phyloP scores from a whole-genome alignment of 306 rosid species.

The Gynostemma pentaphyllum region DNA sequence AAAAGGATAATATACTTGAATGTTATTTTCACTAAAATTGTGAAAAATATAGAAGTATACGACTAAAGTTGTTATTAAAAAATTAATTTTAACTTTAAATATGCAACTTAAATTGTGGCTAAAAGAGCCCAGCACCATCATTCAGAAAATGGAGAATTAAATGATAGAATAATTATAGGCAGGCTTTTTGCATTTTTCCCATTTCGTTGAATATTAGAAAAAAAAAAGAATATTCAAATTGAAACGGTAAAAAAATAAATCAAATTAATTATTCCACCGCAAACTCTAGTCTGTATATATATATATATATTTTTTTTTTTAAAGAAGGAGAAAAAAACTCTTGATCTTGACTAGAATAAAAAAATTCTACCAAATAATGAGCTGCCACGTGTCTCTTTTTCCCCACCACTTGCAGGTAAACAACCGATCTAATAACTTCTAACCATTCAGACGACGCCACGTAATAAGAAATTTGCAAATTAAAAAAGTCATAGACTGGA shows the following conservation, averaged over 20 bases:
- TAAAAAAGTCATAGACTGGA: background rate
- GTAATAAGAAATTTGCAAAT: background rate
- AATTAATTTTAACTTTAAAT: too few relatives aligned
- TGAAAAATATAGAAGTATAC: too few relatives aligned
- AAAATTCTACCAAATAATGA: background rate
- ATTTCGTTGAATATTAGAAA: too few relatives aligned
- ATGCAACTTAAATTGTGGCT: too few relatives aligned
- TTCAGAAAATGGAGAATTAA: background rate
- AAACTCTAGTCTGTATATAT: background rate
- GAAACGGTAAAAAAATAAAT: background rate
- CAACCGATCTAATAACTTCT: background rate
- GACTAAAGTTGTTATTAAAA: too few relatives aligned
- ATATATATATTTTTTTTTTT: too few relatives aligned
- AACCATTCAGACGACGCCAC: background rate
- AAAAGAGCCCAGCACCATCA: too few relatives aligned
- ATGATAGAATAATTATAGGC: background rate
- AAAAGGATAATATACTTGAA: too few relatives aligned
- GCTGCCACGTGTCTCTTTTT: background rate
- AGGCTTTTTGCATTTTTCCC: background rate
- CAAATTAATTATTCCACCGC: background rate
- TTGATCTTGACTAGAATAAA: too few relatives aligned
- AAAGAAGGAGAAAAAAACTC: too few relatives aligned
- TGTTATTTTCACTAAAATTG: too few relatives aligned
- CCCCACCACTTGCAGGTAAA: background rate
- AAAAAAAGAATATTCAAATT: constrained; percentile 5